Percentiles rank a stretch among this genome's conserved stretches.
Conservation (phyloP, 2,329 filamentous ascomycete genomes). For the Alternaria sp. region DNA sequence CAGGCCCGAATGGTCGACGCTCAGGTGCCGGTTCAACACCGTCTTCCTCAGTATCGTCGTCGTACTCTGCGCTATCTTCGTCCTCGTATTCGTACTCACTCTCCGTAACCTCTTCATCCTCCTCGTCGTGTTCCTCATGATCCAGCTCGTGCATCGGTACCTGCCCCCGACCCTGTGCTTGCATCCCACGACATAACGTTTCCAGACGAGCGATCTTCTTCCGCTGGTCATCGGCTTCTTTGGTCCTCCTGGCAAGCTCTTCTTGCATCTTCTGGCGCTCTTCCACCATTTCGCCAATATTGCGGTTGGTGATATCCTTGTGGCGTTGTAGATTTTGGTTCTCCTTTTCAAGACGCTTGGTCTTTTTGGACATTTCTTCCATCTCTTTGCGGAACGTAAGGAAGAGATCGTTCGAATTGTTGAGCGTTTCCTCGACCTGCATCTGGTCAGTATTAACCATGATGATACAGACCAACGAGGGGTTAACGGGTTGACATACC, state of each 20-base stretch:
- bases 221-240: conserved; percentile 79
- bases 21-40: conserved; percentile 48
- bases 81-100: conserved; percentile 55
- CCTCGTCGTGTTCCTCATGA: conserved; percentile 41
- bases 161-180: conserved; percentile 86
- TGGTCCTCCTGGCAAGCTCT: conserved; percentile 75
- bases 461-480: conserved; percentile 40
- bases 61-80: conserved; percentile 61
- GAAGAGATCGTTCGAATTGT: conserved; percentile 98
- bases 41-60: conserved; percentile 67
- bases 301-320: conserved; percentile 91
- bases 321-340: conserved; percentile 91
- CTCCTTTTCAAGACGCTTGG: conserved; percentile 94
- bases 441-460: conserved; percentile 60
- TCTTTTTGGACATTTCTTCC: conserved; percentile 99
- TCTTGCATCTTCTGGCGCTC: conserved; percentile 81
- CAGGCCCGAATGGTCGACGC: conserved; percentile 48
- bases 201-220: conserved; percentile 91
- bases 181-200: conserved; percentile 95
- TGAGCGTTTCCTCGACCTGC: conserved; percentile 97
- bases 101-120: conserved; percentile 64
- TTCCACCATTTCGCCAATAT: conserved; percentile 97
- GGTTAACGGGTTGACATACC: conserved; percentile 63
- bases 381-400: conserved; percentile 98
- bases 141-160: conserved; percentile 60